Evolutionary conservation across 2,329 filamentous ascomycete genomes (phyloP).

Genomic region (Magnaporthiopsis poae): DNA sequence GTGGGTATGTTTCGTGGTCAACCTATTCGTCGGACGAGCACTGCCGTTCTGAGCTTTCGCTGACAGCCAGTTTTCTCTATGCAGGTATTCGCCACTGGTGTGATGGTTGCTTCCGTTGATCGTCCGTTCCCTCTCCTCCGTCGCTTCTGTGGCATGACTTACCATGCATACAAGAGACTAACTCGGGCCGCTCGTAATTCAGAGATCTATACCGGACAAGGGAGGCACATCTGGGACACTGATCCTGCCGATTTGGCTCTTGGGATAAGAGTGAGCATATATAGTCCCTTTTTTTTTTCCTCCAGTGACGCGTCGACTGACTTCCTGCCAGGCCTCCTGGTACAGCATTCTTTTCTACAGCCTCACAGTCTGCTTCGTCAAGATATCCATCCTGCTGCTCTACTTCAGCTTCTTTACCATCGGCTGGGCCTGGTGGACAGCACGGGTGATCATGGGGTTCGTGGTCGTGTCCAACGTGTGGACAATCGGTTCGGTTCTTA

Average conservation of each 20-base stretch:
- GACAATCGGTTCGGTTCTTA: conserved; percentile 19
- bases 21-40: not conserved
- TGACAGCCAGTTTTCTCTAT: not conserved
- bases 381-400: conserved; percentile 20
- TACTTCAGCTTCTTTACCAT: conserved; percentile 21
- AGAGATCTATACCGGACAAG: conserved; percentile 4
- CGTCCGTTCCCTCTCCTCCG: not conserved
- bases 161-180: not conserved
- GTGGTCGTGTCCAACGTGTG: conserved; percentile 19
- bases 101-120: not conserved
- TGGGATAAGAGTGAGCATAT: not conserved
- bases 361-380: conserved; percentile 19
- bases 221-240: conserved; percentile 8
- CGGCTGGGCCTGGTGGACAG: conserved; percentile 21
- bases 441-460: conserved; percentile 17
- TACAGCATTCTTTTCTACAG: conserved; percentile 20
- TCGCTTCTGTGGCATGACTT: not conserved
- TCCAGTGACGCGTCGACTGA: conserved; percentile 8
- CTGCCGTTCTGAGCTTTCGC: not conserved
- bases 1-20: not conserved
- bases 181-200: not conserved
- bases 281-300: not conserved
- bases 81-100: not conserved
- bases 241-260: not conserved
- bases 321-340: conserved; percentile 15